These are phyloP conservation scores for Agarophyton chilense DNA, from an alignment of 23 red algal species.

Conservation along the genomic window DNA sequence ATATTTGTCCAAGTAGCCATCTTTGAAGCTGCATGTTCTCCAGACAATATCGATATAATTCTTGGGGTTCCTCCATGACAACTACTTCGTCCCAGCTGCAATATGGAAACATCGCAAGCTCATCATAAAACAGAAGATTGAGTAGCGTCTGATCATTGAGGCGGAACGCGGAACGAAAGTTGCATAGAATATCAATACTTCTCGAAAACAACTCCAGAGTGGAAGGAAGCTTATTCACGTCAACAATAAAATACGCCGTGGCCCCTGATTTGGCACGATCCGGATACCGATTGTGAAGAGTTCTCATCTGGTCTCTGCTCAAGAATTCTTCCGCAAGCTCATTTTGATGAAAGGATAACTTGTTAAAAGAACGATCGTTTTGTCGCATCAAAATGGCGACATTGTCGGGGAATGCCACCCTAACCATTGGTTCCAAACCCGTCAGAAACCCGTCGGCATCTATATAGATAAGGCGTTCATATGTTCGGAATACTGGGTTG, in stretches of 20 bases:
- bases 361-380: conserved; percentile 53
- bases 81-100: conserved; percentile 51
- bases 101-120: conserved; percentile 39
- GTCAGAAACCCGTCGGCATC: conserved; percentile 47
- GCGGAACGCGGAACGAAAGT: conserved; percentile 54
- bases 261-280: conserved; percentile 49
- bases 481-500: conserved; percentile 55
- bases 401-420: conserved; percentile 34
- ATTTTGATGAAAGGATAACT: conserved; percentile 35
- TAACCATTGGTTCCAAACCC: conserved; percentile 35
- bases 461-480: conserved; percentile 47
- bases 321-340: conserved; percentile 34
- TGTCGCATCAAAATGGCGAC: conserved; percentile 55
- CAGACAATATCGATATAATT: conserved; percentile 15
- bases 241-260: conserved; percentile 37
- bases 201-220: conserved; percentile 10
- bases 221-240: conserved; percentile 37
- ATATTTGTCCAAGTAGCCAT: conserved; percentile 21
- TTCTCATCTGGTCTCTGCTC: not conserved
- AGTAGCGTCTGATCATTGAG: conserved; percentile 66
- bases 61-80: conserved; percentile 13
- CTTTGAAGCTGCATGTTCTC: conserved; percentile 42
- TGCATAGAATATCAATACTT: conserved; percentile 61
- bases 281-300: conserved; percentile 31
- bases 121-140: conserved; percentile 47